Base-by-base conservation (phyloP, 2,329 filamentous ascomycete genomes). In the Incumbomyces lentus region DNA sequence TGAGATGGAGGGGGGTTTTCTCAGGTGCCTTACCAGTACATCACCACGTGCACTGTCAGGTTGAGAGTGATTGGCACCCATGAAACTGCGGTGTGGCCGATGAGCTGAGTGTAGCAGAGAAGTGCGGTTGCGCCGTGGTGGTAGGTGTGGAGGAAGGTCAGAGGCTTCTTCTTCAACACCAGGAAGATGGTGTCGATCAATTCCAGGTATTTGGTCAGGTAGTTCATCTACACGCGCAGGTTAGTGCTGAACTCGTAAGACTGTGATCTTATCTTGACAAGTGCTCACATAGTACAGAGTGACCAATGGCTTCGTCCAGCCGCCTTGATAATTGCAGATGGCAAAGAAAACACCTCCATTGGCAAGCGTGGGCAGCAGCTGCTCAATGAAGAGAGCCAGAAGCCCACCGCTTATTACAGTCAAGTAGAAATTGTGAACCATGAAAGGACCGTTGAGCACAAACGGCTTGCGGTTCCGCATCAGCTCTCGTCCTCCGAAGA, bases 91-190 rank as follows among this genome's bases (percentile, higher is more conserved):
- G 90, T 96, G 62, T 86, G 79, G 57, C 90, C 90, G 61, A 95
- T 83, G 56, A 96, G 80, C 73, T 96, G 90, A 47, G 88, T 95
- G 76, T 94, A 96, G 84, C 90, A 95, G 59, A 96, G 84, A 55
- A 95, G 82, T 58, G 90, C 90, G 48, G 90, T 96, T 46, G 90
- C 90, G 63, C 90, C 90, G 68, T 96, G 90, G 76, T 96, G 90
- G 72, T 96, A 96, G 72, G 87, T 95, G 78, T 96, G 90, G 58
- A 96, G 85, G 82, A 96, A 96, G 62, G 92, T 95, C 65, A 95
- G 72, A 46, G 90, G 90, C 83, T 96, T 96, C 83, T 96, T 96
- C 83, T 96, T 96, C 67, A 96, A 79, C 73, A 95, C 92, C 47
- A 96, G 75, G 77, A 96, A 96, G 65, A 90, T 82, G 50, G 90